Percentiles rank a stretch among this genome's conserved stretches.
Evolutionary conservation across 2,329 filamentous ascomycete species (phyloP).

Genomic region (Triangularia setosa): DNA sequence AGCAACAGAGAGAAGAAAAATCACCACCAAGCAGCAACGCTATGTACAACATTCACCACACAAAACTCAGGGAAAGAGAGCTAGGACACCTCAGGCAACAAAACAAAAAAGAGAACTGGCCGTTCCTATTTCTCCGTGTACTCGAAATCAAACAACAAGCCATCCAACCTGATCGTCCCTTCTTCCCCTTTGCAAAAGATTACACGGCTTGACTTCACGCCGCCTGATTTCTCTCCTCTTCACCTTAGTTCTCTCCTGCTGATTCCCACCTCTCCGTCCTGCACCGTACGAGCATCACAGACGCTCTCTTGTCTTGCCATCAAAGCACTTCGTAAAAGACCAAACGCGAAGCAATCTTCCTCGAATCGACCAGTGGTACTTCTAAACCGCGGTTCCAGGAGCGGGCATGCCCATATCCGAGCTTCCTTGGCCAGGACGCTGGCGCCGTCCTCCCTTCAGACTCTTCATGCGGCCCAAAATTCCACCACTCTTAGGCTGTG

Average conservation of each 20-base stretch:
- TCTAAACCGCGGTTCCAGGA: conserved; percentile 41
- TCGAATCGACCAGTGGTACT: conserved; percentile 9
- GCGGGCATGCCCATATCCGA: conserved; percentile 22
- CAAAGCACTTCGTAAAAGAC: not conserved
- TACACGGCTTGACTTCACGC: not conserved
- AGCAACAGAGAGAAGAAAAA: not conserved
- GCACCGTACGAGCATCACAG: not conserved
- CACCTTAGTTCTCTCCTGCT: not conserved
- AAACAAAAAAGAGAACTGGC: not conserved
- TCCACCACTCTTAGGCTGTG: conserved; percentile 47
- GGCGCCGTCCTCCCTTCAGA: conserved; percentile 66
- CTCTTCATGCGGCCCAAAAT: conserved; percentile 79
- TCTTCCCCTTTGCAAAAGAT: not conserved
- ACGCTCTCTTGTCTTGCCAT: not conserved
- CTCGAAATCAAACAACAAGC: not conserved
- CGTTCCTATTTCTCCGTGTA: not conserved
- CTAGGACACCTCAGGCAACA: not conserved
- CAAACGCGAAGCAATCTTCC: conserved; percentile 3
- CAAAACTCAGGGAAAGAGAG: not conserved
- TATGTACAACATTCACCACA: not conserved
- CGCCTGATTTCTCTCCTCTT: not conserved
- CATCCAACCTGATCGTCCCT: not conserved
- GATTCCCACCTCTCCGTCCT: not conserved
- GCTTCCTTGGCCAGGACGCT: conserved; percentile 35
- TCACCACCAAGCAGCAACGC: not conserved